Evolutionary conservation across 164 flowering plant genomes (phyloP), one percentile per base, ranked within the genome.

Genomic region (Magnolia changhungtana): DNA sequence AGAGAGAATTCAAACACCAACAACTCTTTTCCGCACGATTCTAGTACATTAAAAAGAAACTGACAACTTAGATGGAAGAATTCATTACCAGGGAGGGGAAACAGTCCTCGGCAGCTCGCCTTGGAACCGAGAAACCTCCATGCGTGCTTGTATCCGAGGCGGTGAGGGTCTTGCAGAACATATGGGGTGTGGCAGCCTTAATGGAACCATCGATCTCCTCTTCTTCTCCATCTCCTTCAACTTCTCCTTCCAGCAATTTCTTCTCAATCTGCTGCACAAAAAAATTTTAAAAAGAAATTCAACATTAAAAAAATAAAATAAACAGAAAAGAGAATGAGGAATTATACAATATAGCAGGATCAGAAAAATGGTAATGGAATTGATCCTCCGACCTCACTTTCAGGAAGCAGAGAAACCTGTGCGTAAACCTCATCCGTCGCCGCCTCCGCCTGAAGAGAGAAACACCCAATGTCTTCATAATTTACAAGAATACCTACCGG

Each of bases 61-160:
- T 55, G 61, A 55, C 16, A 55, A 55, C 14, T 55, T 9, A 9
- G 61, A 11, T 63, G 16, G 45, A 14, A 29, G 50, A 63, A 52
- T n/a, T 72, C 19, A 21, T 29, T 90, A 96, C 99, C 93, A 96
- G 81, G 21, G 99, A 94, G 82, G 98, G 96, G 82, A 96, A 96
- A 82, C 99, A 96, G 74, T 96, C 99, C 81, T 96, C 99, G 18
- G 99, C 99, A 69, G 98, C 99, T 20, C 98, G 89, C 5, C 99
- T 91, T 77, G 99, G 99, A 8, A 96, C 99, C 14, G 99, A 96
- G 82, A 96, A 96, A 14, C 98, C 99, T 20, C 99, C 99, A 80
- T 96, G 99, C 31, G 97, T 94, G 84, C 98, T 96, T 1, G 99
- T 96, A 82, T 96, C 99, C 19, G 99, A 96, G 72, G 99, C 98